Evolutionary conservation across 1,139 yeast genomes (phyloP), one percentile per base, ranked within the genome.

Genomic region (Geotrichum bryndzae): DNA sequence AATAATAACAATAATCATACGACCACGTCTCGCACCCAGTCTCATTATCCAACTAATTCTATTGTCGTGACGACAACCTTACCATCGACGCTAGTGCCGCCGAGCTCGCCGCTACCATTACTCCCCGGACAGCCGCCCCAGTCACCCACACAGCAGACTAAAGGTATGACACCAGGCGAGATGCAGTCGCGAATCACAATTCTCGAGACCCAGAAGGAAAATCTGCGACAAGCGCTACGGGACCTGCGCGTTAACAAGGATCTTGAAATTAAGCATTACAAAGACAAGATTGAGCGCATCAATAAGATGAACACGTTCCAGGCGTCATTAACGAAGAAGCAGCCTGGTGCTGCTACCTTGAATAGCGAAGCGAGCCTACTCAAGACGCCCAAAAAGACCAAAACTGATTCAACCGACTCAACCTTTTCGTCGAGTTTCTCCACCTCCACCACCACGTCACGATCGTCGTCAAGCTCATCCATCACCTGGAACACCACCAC

Each of bases 201-300:
- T 25, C 73, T 84, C 63, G 82, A 79, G 64, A 72, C 73, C 23
- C 90, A 85, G 71, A 72, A 87, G 54, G 86, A 84, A 63, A 87
- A 83, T 60, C 76, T 85, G 57, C 76, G 88, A 35, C 87, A 84
- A 59, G 85, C 84, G 0, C 67, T 78, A 57, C 72, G 70, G 51
- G 70, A 74, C 31, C 68, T 77, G 61, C 71, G 75, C 55, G 74
- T 71, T 50, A 73, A 76, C 53, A 73, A 72, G 56, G 77, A 76
- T 45, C 65, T 73, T 63, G 79, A 77, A 62, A 64, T 65, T 65
- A 62, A 70, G 66, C 68, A 65, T 62, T 60, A 79, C 81, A 23
- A 73, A 74, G 65, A 63, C 51, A 66, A 67, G 53, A 48, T 63
- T n/a, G 38, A 48, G 15, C 61, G 65, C 18, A 62, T 68, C 23